Percentiles rank a stretch among this genome's conserved stretches.
Evolutionary conservation across 805 yeast species (phyloP).

Genomic region (Wickerhamia fluorescens): DNA sequence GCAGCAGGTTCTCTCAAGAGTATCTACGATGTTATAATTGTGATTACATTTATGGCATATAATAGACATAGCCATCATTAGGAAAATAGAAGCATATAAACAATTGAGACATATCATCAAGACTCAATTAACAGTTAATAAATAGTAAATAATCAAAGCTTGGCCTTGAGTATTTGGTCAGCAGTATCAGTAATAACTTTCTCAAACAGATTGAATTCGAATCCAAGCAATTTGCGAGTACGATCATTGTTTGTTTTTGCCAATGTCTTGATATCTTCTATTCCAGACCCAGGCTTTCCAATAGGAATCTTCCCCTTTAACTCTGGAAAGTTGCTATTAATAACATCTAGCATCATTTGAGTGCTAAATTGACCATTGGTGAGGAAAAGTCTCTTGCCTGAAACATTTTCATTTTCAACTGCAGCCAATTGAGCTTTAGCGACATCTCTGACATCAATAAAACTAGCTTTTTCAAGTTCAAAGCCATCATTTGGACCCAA

Average conservation of each 20-base stretch:
- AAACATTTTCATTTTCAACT: constrained; percentile 15
- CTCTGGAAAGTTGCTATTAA: constrained; percentile 11
- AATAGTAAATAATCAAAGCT: too few species aligned
- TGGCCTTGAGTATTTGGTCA: constrained; percentile 11
- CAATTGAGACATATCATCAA: too few species aligned
- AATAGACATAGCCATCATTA: constrained; percentile 14
- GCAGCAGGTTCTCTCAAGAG: constrained; percentile 34
- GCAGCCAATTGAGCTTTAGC: constrained; percentile 27
- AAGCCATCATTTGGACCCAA: constrained; percentile 12
- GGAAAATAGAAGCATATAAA: background rate
- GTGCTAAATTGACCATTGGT: constrained; percentile 27
- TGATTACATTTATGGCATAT: constrained; percentile 18
- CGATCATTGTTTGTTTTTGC: constrained; percentile 11
- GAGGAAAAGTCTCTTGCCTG: constrained; percentile 25
- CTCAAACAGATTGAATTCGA: constrained; percentile 15
- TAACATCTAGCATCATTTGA: constrained; percentile 23
- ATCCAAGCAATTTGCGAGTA: constrained; percentile 14
- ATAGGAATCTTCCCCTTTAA: constrained; percentile 16
- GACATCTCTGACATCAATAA: constrained; percentile 17
- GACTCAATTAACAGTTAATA: too few species aligned
- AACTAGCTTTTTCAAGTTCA: constrained; percentile 14
- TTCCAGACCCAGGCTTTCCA: constrained; percentile 28
- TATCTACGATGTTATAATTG: constrained; percentile 35
- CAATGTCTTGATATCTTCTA: constrained; percentile 18
- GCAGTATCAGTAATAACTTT: constrained; percentile 19